Conservation (phyloP, 148 eudicot genomes). For the Rhododendron henanense region DNA sequence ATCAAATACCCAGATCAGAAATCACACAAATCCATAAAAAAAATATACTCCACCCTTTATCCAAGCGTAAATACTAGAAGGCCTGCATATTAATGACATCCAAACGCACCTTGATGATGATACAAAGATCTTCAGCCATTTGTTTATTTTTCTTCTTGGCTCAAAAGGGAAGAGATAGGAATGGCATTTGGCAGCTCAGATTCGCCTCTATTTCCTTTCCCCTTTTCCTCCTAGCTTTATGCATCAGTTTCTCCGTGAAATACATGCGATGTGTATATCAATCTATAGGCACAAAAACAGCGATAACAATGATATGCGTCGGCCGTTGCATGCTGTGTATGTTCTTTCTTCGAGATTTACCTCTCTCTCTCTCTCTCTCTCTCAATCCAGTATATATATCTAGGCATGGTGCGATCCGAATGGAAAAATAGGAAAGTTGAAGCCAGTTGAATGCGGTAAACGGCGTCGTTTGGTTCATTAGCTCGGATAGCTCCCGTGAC, state of each 20-base stretch:
- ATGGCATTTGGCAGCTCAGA: slow-evolving; percentile 23
- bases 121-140: slow-evolving; percentile 44
- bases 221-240: slow-evolving; percentile 27
- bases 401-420: background rate
- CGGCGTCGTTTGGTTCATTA: background rate
- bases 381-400: background rate
- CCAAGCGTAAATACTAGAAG: background rate
- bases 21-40: background rate
- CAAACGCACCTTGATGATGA: slow-evolving; percentile 30
- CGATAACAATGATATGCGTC: background rate
- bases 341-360: background rate
- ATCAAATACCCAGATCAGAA: slow-evolving; percentile 8
- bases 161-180: slow-evolving; percentile 9
- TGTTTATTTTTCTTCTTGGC: background rate
- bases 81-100: background rate
- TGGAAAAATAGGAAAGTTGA: background rate
- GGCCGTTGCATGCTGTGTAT: background rate
- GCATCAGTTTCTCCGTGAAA: slow-evolving; percentile 12
- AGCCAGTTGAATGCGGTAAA: background rate
- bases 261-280: background rate
- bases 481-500: background rate
- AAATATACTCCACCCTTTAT: background rate
- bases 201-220: slow-evolving; percentile 7
- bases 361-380: background rate
- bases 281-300: background rate